Base-by-base conservation (phyloP, 208 protist species). In the Trypanosomatidae sp. region DNA sequence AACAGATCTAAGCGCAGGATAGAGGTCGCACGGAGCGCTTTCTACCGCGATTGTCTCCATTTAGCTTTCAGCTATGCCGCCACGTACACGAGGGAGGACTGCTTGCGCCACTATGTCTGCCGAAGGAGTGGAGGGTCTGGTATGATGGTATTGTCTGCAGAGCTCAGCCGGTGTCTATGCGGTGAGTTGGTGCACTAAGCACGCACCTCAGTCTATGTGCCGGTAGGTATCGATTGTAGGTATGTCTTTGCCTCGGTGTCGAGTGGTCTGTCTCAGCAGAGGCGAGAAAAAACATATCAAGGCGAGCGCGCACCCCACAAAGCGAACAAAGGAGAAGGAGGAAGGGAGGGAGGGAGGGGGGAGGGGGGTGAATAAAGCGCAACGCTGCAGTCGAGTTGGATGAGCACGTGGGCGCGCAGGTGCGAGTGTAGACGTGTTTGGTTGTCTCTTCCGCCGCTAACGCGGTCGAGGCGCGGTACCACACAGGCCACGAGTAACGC, bases 11-110 rank as follows among this genome's bases (percentile, higher is more conserved):
- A 25, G 50, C 30, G 43, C n/a, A 43, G 39, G 50, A 55, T 44
- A 4, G 22, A 73, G 74, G 17, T 73, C 62, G 62, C 74, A 79
- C 8, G 74, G 74, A 47, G 46, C 49, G 9, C 41, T 6, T 25
- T 17, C 55, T 19, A 66, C 62, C 5, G 41, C 39, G 9, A 79
- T 46, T 1, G 67, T 41, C 7, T 79, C 62, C 74, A 79, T 79
- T 30, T 22, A 6, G 12, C 36, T 58, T 55, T 10, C 25, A 65
- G 60, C 60, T 65, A 65, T 22, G 9, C 39, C 2, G 36, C 33
- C 33, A 65, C 64, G 41, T 33, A 39, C 12, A 50, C 6, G 12
- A 41, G 28, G 15, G 64, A 25, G 10, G 39, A 12, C 17, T 12
- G 7, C 6, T 17, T 36, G 64, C 28, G 64, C 46, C 46, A 22